Base-by-base conservation (phyloP, 805 yeast species). In the Teunomyces pallodes region DNA sequence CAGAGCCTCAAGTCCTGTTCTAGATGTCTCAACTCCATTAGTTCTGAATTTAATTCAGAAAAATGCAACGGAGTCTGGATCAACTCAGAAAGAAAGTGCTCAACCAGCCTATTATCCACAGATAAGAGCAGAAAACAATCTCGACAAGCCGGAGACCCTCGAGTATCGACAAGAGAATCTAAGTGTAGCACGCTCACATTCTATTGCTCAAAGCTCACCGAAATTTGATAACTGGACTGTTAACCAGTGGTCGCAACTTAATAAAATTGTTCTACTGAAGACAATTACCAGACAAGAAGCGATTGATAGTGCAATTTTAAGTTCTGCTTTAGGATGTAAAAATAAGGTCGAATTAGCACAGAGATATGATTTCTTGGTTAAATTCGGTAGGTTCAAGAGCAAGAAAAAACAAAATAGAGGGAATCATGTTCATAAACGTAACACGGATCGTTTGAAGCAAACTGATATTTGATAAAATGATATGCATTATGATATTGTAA, bases 211-310 rank as follows among this genome's bases (percentile, higher is more conserved):
- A 32, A 3, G 16, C 12, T 35, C 24, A 10, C 16, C 39, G 14
- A n/a, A 32, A 32, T 16, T 35, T 35, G 26, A 16, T 13, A 35
- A 4, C 16, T 70, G 76, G 75, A 58, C 64, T 30, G 46, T 47
- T 9, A 57, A 52, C 3, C 64, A 62, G 36, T 73, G 77, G 77
- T 49, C 43, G 9, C 69, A 64, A 48, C 55, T 73, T 24, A 53
- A 54, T 42, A 56, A 57, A 28, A 55, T 72, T 4, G 57, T 72
- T 9, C 48, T 51, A 29, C 70, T 58, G 67, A 57, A 47, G 13
- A 53, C 39, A 8, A 49, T 72, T 13, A 60, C 61, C 1, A 49
- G 61, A 17, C 47, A 49, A 5, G 71, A 64, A 31, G 64, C 72
- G 7, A 49, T 64, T 17, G 57, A 61, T 43, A 72, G 72, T 45